These are phyloP conservation scores for Cystobasidium tubakii DNA, from an alignment of 768 basidiomycete species.

Conservation along the genomic window DNA sequence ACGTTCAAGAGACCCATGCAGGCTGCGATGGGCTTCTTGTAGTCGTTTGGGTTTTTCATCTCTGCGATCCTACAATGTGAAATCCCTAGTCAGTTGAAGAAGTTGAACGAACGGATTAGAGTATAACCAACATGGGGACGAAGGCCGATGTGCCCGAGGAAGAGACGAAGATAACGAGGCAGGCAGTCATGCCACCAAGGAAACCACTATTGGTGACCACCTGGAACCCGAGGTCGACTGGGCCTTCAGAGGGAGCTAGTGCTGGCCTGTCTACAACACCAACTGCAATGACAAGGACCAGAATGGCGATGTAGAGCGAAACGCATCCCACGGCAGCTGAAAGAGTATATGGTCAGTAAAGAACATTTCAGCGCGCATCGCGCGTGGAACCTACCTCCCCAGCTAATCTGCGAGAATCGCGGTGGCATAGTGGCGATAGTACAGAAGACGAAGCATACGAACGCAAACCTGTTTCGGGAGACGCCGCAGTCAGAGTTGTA, in stretches of 20 bases:
- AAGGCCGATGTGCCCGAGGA: slow-evolving; percentile 45
- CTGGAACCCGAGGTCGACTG: slow-evolving; percentile 43
- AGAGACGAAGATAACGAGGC: slow-evolving; percentile 48
- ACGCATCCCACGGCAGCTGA: background rate
- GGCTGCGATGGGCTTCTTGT: slow-evolving; percentile 46
- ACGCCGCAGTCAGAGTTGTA: too few species aligned
- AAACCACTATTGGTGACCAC: slow-evolving; percentile 42
- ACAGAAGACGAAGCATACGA: slow-evolving; percentile 1
- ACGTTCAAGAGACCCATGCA: slow-evolving; percentile 46
- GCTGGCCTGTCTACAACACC: slow-evolving; percentile 45
- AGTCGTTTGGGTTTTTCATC: slow-evolving; percentile 49
- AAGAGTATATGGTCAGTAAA: background rate
- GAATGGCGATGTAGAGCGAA: slow-evolving; percentile 33
- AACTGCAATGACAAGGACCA: slow-evolving; percentile 45
- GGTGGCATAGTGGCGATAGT: background rate
- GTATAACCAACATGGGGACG: slow-evolving; percentile 34
- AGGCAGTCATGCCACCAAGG: slow-evolving; percentile 48
- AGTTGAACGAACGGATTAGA: background rate
- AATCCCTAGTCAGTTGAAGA: background rate
- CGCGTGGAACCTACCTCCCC: background rate
- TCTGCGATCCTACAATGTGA: slow-evolving; percentile 47
- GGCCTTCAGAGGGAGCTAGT: slow-evolving; percentile 43
- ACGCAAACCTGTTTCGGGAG: background rate
- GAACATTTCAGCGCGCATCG: background rate
- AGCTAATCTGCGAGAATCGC: background rate